Evolutionary conservation across 148 eudicot genomes (phyloP).

Genomic region (Hydrangea macrophylla): DNA sequence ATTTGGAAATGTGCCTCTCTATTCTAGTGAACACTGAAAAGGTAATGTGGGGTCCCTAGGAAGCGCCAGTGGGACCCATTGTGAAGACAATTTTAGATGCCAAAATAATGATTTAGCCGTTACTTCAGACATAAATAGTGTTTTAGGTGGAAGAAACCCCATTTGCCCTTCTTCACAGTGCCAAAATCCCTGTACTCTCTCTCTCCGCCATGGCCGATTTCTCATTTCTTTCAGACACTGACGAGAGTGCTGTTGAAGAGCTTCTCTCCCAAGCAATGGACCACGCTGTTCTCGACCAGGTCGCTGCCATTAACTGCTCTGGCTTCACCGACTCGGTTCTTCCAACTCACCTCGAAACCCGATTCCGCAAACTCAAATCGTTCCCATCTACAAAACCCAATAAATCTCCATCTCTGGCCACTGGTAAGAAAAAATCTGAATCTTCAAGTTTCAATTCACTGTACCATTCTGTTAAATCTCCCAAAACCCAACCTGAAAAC

Average conservation of each 20-base stretch:
- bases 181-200: neutral
- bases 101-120: conserved; percentile 27
- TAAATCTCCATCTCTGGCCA: neutral
- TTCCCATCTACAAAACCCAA: conserved; percentile 33
- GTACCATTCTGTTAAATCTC: conserved; percentile 27
- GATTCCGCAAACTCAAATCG: conserved; percentile 76
- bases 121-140: conserved; percentile 1
- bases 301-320: conserved; percentile 76
- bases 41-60: too few relatives aligned
- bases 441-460: conserved; percentile 9
- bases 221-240: conserved; percentile 51
- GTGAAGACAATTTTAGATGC: neutral
- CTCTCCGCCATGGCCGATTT: conserved; percentile 49
- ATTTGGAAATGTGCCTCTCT: too few relatives aligned
- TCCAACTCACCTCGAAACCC: conserved; percentile 72
- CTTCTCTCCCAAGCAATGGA: conserved; percentile 76
- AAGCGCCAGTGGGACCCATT: neutral
- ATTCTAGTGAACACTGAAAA: too few relatives aligned
- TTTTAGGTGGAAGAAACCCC: neutral
- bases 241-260: conserved; percentile 62
- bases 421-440: neutral
- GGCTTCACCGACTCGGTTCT: conserved; percentile 62
- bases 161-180: neutral
- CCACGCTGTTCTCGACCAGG: conserved; percentile 61
- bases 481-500: conserved; percentile 17